These are phyloP conservation scores for Brettanomyces sp. DNA, from an alignment of 805 yeast species.

Conservation along the genomic window DNA sequence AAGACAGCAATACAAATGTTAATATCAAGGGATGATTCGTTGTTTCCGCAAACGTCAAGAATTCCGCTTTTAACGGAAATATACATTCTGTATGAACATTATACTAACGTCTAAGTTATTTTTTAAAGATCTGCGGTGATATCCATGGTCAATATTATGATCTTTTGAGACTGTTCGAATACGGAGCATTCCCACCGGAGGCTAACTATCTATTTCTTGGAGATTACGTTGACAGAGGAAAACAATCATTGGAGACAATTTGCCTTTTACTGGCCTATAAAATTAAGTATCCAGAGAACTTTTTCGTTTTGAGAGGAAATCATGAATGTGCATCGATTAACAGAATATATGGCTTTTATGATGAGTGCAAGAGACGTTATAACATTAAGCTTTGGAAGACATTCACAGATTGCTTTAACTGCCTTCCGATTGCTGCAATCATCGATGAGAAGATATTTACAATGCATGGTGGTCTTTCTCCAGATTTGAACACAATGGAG, in stretches of 20 bases:
- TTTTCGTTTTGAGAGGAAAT: slow-evolving; percentile 93
- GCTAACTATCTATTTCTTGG: slow-evolving; percentile 93
- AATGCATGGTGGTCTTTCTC: slow-evolving; percentile 98
- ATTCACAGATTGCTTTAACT: slow-evolving; percentile 96
- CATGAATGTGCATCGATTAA: slow-evolving; percentile 98
- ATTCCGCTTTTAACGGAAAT: too few species aligned
- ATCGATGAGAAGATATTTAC: slow-evolving; percentile 96
- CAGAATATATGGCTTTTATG: slow-evolving; percentile 96
- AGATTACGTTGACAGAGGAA: slow-evolving; percentile 98
- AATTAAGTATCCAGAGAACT: slow-evolving; percentile 96
- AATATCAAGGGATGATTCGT: too few species aligned
- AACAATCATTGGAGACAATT: slow-evolving; percentile 92
- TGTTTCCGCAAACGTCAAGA: too few species aligned
- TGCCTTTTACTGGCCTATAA: slow-evolving; percentile 90
- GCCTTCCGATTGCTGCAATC: slow-evolving; percentile 96
- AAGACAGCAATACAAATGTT: too few species aligned
- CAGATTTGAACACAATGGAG: slow-evolving; percentile 96
- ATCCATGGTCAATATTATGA: slow-evolving; percentile 98
- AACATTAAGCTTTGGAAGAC: slow-evolving; percentile 98
- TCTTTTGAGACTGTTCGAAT: slow-evolving; percentile 87
- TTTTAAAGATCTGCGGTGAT: slow-evolving; percentile 73
- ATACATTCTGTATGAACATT: not conserved
- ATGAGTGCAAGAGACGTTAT: slow-evolving; percentile 97
- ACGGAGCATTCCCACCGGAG: slow-evolving; percentile 99
- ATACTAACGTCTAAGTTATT: slow-evolving; percentile 5